Evolutionary conservation across 345 rosid species (phyloP), one percentile per base, ranked within the genome.

Genomic region (Hibiscus trionum): DNA sequence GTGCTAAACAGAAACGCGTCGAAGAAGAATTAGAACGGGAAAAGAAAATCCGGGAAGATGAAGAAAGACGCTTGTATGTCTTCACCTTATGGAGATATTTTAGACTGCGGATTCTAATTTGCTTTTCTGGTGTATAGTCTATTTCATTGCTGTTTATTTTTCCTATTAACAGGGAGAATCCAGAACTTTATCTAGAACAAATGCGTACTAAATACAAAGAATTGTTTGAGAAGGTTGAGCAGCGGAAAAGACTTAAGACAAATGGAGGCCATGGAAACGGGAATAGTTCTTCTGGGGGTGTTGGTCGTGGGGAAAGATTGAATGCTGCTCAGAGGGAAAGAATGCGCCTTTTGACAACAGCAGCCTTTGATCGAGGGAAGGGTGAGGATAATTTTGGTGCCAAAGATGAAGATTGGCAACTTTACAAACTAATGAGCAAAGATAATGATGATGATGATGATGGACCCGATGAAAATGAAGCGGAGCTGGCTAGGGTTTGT

Each of bases 301-400:
- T 89, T 71, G 99, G 97, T 17, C 91, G 93, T 58, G 99, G 98
- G 27, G 99, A 95, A 88, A 86, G 99, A 83, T 84, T 92, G 83
- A 92, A 90, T 63, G 89, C 97, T 81, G 97, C 96, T 69, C 97
- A 90, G 77, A 86, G 91, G 65, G 99, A 95, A 75, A 86, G 97
- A 75, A 95, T 95, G 96, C 93, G 97, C 33, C 89, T 95, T 77
- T 85, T 92, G 49, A 95, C 99, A 16, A 86, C 97, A 1, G 97
- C 97, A 53, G 99, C 99, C 44, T 92, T 92, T 77, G 99, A 95
- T 80, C 82, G 98, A 80, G 99, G 98, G 72, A 95, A 92, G 81
- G 96, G 97, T 21, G 96, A 92, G 81, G 99, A 90, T 80, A 92
- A 91, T 21, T 95, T 90, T 73, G 97, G 98, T 62, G 80, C 97